Percentiles rank a stretch among this genome's conserved stretches.
phyloP scores from a whole-genome alignment of 495 filamentous ascomycete species.

The Recurvomyces mirabilis region DNA sequence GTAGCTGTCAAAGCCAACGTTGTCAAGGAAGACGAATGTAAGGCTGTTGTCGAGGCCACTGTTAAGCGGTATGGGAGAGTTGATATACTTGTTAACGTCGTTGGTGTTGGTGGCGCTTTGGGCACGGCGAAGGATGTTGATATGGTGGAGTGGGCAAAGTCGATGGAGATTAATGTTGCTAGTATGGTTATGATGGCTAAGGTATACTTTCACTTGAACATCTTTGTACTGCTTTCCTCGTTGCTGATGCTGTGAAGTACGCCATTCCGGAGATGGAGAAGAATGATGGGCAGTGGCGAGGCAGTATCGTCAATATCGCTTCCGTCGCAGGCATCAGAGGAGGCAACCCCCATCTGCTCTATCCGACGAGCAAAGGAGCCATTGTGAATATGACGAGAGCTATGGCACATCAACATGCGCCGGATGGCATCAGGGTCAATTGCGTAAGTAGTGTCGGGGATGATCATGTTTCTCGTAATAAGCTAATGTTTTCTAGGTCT shows the following conservation, averaged over 20 bases:
- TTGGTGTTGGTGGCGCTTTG: constrained; percentile 42
- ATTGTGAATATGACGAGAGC: constrained; percentile 26
- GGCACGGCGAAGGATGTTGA: constrained; percentile 47
- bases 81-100: constrained; percentile 45
- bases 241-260: constrained; percentile 42
- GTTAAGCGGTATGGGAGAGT: constrained; percentile 36
- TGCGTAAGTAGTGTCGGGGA: constrained; percentile 6
- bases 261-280: constrained; percentile 43
- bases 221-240: not conserved
- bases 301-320: constrained; percentile 48
- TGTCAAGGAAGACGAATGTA: constrained; percentile 38
- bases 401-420: constrained; percentile 20
- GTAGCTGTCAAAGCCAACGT: constrained; percentile 40
- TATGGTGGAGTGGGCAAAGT: constrained; percentile 40
- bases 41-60: constrained; percentile 31
- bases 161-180: constrained; percentile 46
- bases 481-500: constrained; percentile 1
- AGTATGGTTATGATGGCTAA: constrained; percentile 35
- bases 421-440: constrained; percentile 22
- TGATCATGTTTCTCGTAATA: not conserved
- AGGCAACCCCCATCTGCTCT: constrained; percentile 47
- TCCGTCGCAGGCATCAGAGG: constrained; percentile 46
- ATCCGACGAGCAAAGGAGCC: constrained; percentile 48
- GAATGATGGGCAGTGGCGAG: constrained; percentile 33
- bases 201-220: not conserved